Base-by-base conservation (phyloP, 208 protist genomes). In the Trypanosoma vivax region DNA sequence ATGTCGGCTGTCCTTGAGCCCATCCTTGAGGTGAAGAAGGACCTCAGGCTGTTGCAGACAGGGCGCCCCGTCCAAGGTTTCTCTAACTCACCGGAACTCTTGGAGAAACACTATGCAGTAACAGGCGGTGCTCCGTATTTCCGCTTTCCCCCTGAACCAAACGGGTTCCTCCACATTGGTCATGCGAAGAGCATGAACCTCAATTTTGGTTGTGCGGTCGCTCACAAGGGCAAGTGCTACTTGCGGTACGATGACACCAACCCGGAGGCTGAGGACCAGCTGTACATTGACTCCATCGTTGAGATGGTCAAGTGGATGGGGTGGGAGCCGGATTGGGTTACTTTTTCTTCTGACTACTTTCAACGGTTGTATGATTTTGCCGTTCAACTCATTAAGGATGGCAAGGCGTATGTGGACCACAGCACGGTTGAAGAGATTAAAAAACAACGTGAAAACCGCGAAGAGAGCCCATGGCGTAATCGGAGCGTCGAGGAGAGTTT, bases 181-280 rank as follows among this genome's bases (percentile, higher is more conserved):
- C 98, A 99, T 66, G 97, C 97, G 7, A 99, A 99, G 80, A 96
- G 97, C 55, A 99, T 99, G 96, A 96, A 96, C 72, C 79, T 99
- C 10, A 98, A 99, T 83, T 99, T 99, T 73, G 86, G 92, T 33
- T 96, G 94, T 56, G 97, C 98, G 5, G 70, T 87, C 46, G 63
- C 83, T 3, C 80, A 96, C 55, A 61, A 66, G 30, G 98, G 97
- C 39, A 93, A 92, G 63, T 98, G 92, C 70, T 96, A 96, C 68
- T 76, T 99, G 50, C 79, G 98, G 43, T 99, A 98, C 70, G 98
- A 99, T 73, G 98, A 99, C 76, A 99, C 98, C 6, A 99, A 99
- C 74, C 98, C 98, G 14, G 96, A 98, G 65, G 81, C 79, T 31
- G 98, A 99, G 85, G 92, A 97, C 25, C 73, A 98, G 59, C 70